These are phyloP conservation scores for Botrytis paeoniae DNA, from an alignment of 2,329 filamentous ascomycete species.

Conservation along the genomic window DNA sequence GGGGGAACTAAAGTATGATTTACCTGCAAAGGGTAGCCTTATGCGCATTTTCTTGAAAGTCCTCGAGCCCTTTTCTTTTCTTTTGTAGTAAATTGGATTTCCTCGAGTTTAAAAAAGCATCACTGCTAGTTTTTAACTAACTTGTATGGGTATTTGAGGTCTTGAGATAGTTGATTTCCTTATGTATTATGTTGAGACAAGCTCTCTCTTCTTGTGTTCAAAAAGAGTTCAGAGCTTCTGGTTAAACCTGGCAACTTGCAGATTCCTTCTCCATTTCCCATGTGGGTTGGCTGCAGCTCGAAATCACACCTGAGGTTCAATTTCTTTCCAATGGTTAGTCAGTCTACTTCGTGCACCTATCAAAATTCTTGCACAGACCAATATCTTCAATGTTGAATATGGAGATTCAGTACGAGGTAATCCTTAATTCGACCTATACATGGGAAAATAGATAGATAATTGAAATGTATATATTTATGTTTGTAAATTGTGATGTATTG, in stretches of 20 bases:
- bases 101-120: constrained; percentile 7
- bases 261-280: constrained; percentile 11
- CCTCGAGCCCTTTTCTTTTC: not conserved
- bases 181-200: constrained; percentile 5
- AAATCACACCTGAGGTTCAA: constrained; percentile 5
- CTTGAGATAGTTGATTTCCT: not conserved
- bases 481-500: constrained; percentile 11
- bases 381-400: constrained; percentile 10
- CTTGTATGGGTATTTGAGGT: not conserved
- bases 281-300: constrained; percentile 13
- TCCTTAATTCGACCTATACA: constrained; percentile 3
- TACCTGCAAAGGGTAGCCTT: constrained; percentile 84
- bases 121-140: constrained; percentile 3
- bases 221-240: constrained; percentile 16
- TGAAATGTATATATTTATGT: not conserved
- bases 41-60: constrained; percentile 67
- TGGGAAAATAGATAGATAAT: constrained; percentile 7
- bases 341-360: constrained; percentile 7
- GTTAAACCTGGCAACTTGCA: constrained; percentile 12
- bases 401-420: constrained; percentile 16
- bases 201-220: constrained; percentile 10
- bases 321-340: not conserved
- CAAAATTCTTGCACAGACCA: constrained; percentile 7
- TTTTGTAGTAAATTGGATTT: not conserved
- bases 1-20: constrained; percentile 34